phyloP scores from a whole-genome alignment of 2,329 filamentous ascomycete genomes.

The Dendryphion nanum region DNA sequence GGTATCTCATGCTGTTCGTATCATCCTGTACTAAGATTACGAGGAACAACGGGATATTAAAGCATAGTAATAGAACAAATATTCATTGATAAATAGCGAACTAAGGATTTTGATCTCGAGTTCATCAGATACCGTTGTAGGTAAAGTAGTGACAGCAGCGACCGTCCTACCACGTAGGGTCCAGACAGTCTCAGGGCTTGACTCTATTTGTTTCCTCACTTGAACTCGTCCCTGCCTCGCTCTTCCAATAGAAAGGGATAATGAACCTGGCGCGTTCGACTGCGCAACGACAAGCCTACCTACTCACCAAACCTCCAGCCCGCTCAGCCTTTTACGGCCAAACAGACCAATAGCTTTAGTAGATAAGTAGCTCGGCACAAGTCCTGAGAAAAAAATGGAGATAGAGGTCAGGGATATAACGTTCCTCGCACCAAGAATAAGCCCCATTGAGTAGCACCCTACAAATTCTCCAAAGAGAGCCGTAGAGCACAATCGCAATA shows the following conservation, averaged over 20 bases:
- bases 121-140: conserved; percentile 51
- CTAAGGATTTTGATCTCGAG: conserved; percentile 5
- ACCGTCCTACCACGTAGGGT: conserved; percentile 47
- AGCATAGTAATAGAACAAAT: too few relatives aligned
- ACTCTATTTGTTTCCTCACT: conserved; percentile 97
- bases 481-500: conserved; percentile 82
- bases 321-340: not conserved
- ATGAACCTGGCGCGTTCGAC: conserved; percentile 67
- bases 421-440: conserved; percentile 99
- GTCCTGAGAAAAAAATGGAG: conserved; percentile 1
- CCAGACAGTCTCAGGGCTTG: conserved; percentile 81
- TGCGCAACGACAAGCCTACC: conserved; percentile 51
- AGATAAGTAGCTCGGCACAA: too few relatives aligned
- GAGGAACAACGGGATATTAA: too few relatives aligned
- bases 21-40: too few relatives aligned
- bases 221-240: conserved; percentile 48
- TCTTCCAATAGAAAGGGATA: not conserved
- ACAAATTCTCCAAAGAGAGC: conserved; percentile 34
- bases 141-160: conserved; percentile 40
- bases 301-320: conserved; percentile 9
- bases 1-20: too few relatives aligned
- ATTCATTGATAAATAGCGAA: too few relatives aligned
- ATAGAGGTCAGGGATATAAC: conserved; percentile 25
- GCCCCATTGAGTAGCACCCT: conserved; percentile 98
- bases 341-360: not conserved